phyloP scores from a whole-genome alignment of 495 filamentous ascomycete genomes.

The Symbiotaphrina buchneri region DNA sequence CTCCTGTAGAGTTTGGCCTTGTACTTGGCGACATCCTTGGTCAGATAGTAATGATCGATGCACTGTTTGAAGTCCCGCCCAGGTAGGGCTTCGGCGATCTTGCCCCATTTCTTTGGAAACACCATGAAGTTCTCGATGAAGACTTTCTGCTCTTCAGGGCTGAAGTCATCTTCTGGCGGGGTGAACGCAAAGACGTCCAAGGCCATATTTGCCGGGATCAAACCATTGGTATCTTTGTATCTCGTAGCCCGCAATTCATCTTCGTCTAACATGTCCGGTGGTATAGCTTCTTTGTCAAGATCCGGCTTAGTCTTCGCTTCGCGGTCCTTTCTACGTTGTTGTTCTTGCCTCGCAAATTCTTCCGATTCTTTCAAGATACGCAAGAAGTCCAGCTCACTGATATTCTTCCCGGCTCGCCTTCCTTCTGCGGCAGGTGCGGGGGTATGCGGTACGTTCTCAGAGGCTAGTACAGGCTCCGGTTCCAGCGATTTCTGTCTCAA shows the following conservation, averaged over 20 bases:
- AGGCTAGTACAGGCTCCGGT: too few relatives aligned
- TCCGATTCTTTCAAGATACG: constrained; percentile 55
- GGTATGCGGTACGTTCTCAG: constrained; percentile 18
- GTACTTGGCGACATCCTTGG: constrained; percentile 68
- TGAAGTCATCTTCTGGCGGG: constrained; percentile 67
- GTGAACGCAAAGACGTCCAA: constrained; percentile 49
- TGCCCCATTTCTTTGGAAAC: constrained; percentile 78
- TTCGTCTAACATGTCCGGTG: constrained; percentile 49
- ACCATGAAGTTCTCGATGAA: constrained; percentile 66
- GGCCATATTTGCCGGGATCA: constrained; percentile 39
- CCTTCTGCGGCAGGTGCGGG: constrained; percentile 15
- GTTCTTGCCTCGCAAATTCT: constrained; percentile 51
- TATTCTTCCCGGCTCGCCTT: constrained; percentile 36
- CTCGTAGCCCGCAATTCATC: constrained; percentile 6
- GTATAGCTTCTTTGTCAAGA: constrained; percentile 59
- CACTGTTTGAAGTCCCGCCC: constrained; percentile 61
- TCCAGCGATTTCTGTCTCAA: constrained; percentile 35
- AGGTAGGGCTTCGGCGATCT: constrained; percentile 53
- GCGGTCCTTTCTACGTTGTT: constrained; percentile 41
- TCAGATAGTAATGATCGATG: constrained; percentile 91
- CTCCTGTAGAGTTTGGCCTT: constrained; percentile 60
- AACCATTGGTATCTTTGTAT: constrained; percentile 55
- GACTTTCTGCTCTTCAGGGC: constrained; percentile 45
- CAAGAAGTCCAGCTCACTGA: constrained; percentile 57
- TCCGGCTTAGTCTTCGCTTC: constrained; percentile 52